Conservation (phyloP, 805 yeast species). For the Grigorovia humatica region DNA sequence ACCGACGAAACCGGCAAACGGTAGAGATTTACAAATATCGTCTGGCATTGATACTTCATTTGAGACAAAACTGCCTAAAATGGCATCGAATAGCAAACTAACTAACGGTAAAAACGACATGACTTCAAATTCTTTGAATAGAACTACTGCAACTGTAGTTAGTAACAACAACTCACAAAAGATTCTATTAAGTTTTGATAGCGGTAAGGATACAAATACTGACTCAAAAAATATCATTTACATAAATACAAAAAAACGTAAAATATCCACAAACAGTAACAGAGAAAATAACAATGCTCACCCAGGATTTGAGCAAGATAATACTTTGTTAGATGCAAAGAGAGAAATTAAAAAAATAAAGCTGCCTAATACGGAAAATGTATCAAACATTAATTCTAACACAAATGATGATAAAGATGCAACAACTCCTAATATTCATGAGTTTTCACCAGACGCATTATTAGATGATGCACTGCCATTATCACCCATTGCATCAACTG, state of each 20-base stretch:
- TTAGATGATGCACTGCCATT: slow-evolving; percentile 22
- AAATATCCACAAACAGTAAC: not conserved
- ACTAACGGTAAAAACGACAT: not conserved
- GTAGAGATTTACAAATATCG: not conserved
- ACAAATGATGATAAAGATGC: not conserved
- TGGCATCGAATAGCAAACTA: not conserved
- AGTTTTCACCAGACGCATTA: not conserved
- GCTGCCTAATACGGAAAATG: not conserved
- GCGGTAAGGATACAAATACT: not conserved
- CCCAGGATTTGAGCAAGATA: not conserved
- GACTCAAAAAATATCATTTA: not conserved
- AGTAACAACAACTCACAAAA: not conserved
- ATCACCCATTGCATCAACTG: slow-evolving; percentile 28
- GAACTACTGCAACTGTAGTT: not conserved
- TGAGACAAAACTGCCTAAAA: not conserved
- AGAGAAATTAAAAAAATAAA: not conserved
- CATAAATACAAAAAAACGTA: not conserved
- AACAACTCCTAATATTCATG: not conserved
- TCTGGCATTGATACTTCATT: not conserved
- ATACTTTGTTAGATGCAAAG: not conserved
- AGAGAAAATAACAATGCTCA: not conserved
- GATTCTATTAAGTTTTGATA: not conserved
- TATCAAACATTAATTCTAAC: not conserved
- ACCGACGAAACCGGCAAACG: not conserved
- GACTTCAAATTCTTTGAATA: not conserved